Conservation (phyloP, 768 basidiomycete genomes). For the Tylopilus sp. region DNA sequence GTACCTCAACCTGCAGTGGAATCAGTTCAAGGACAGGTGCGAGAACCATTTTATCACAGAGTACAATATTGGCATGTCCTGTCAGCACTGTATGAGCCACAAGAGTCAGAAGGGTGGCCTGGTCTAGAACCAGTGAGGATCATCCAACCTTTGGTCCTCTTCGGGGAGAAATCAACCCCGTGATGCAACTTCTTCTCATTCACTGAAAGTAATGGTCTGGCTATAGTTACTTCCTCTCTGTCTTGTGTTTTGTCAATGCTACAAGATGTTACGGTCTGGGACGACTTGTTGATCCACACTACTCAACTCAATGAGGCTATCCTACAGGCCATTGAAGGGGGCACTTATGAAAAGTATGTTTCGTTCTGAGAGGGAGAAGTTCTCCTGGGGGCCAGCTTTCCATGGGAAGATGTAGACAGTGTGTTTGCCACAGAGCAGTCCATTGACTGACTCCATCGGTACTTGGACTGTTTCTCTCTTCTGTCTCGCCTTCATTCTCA, state of each 20-base stretch:
- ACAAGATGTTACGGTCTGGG: too few relatives aligned
- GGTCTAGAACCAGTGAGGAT: conserved; percentile 93
- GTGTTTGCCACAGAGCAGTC: too few relatives aligned
- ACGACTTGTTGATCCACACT: too few relatives aligned
- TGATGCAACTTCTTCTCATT: conserved; percentile 36
- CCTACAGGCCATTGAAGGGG: too few relatives aligned
- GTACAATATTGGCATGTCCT: conserved; percentile 76
- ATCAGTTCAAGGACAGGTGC: conserved; percentile 82
- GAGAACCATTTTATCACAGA: conserved; percentile 97
- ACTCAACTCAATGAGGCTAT: too few relatives aligned
- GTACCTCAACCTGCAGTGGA: conserved; percentile 65
- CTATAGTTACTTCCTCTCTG: conserved; percentile 38
- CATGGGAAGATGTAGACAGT: too few relatives aligned
- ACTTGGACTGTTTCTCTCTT: too few relatives aligned
- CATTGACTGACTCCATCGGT: too few relatives aligned
- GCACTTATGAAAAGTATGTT: too few relatives aligned
- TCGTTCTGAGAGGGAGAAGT: too few relatives aligned
- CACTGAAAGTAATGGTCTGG: conserved; percentile 20
- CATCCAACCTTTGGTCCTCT: conserved; percentile 55
- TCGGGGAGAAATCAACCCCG: conserved; percentile 21
- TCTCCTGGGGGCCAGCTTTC: too few relatives aligned
- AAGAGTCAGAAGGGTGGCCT: conserved; percentile 90
- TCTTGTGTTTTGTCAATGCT: conserved; percentile 60
- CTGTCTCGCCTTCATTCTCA: too few relatives aligned
- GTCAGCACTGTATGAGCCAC: conserved; percentile 83